A percentile compares a stretch with the other conserved stretches of the same genome.
phyloP scores from a whole-genome alignment of 2,329 filamentous ascomycete genomes.

The Fusarium cyanostomum region DNA sequence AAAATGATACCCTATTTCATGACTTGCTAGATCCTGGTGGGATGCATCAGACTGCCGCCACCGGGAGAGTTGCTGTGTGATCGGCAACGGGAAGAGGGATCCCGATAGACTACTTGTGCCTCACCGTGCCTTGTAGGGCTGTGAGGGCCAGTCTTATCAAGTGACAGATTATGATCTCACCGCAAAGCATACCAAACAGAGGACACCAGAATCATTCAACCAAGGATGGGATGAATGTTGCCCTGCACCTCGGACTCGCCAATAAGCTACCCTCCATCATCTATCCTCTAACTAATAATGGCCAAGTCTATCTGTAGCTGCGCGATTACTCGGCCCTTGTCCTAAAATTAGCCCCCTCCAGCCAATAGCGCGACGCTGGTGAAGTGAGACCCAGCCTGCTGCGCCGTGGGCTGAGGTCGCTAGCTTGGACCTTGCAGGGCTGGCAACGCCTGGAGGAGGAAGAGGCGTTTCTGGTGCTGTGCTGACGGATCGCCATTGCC shows the following conservation, averaged over 20 bases:
- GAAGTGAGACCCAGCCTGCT: background rate
- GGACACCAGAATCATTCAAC: no score
- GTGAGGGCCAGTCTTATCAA: background rate
- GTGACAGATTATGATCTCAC: background rate
- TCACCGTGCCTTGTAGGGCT: constrained; percentile 4
- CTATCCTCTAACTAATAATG: no score
- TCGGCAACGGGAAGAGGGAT: background rate
- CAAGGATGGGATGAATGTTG: background rate
- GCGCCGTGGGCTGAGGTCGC: constrained; percentile 10
- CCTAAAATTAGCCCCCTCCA: constrained; percentile 21
- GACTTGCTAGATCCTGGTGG: background rate
- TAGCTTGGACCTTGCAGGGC: no score
- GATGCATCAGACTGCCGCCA: background rate
- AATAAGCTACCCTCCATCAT: no score
- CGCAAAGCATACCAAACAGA: background rate
- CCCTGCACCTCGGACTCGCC: background rate
- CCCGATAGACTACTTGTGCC: background rate
- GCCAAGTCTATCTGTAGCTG: no score
- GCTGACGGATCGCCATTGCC: constrained; percentile 16
- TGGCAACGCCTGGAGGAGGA: no score
- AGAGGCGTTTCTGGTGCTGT: constrained; percentile 13
- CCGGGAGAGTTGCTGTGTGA: background rate
- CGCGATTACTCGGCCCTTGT: background rate
- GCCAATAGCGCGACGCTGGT: constrained; percentile 9
- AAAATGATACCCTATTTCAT: constrained; percentile 31